These are phyloP conservation scores for Saxophila tyrrhenica DNA, from an alignment of 495 filamentous ascomycete genomes.

Conservation along the genomic window DNA sequence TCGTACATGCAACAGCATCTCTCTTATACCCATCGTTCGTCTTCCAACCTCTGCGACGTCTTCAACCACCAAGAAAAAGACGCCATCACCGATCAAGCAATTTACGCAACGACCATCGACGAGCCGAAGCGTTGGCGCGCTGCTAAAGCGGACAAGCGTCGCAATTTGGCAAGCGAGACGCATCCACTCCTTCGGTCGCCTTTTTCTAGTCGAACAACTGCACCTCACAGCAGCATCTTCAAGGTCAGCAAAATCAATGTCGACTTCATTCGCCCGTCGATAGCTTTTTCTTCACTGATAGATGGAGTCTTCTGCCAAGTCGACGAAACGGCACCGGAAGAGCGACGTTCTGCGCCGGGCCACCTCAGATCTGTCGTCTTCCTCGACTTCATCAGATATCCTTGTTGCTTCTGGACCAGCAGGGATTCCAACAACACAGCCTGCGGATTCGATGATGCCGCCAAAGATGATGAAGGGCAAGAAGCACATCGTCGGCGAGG, in stretches of 20 bases:
- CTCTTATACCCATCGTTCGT: no score
- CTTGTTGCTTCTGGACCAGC: constrained; percentile 3
- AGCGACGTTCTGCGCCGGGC: neutral
- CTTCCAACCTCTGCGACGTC: no score
- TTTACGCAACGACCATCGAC: no score
- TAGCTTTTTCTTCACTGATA: neutral
- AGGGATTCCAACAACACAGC: neutral
- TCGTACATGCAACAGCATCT: no score
- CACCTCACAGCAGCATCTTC: neutral
- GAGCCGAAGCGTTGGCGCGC: no score
- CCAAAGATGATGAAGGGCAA: neutral
- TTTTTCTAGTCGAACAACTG: neutral
- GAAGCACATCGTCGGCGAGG: neutral
- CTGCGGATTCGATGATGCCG: neutral
- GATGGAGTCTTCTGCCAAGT: neutral
- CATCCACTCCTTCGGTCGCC: neutral
- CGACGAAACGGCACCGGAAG: neutral
- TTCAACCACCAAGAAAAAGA: no score
- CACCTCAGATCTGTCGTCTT: neutral
- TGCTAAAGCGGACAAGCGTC: no score
- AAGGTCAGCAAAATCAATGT: neutral
- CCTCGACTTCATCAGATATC: constrained; percentile 7
- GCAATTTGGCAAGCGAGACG: no score
- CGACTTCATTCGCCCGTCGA: neutral
- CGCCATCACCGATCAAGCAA: no score